These are phyloP conservation scores for Aspergillus neoniger DNA, from an alignment of 2,329 filamentous ascomycete genomes.

Conservation along the genomic window DNA sequence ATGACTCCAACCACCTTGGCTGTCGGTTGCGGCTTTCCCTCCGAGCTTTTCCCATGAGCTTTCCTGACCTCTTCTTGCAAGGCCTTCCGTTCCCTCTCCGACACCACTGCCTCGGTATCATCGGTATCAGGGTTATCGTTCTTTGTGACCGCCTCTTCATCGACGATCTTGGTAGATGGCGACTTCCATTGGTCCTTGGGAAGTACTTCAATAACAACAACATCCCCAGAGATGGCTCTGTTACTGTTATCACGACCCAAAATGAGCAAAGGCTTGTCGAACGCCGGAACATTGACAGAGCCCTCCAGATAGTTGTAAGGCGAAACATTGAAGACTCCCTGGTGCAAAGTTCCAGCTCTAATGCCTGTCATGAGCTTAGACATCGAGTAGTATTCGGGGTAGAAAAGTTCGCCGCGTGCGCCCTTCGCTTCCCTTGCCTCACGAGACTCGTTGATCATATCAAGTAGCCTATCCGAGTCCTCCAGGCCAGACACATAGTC, in stretches of 20 bases:
- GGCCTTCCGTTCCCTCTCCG: constrained; percentile 80
- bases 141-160: constrained; percentile 87
- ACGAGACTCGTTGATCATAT: constrained; percentile 85
- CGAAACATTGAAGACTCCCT: constrained; percentile 93
- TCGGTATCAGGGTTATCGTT: constrained; percentile 92
- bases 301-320: constrained; percentile 98
- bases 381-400: constrained; percentile 83
- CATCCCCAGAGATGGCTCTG: constrained; percentile 84
- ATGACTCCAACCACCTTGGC: constrained; percentile 88
- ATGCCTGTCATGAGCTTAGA: constrained; percentile 94
- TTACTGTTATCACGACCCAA: constrained; percentile 96
- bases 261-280: constrained; percentile 83
- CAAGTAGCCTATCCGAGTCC: constrained; percentile 80
- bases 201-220: constrained; percentile 89
- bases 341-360: constrained; percentile 84
- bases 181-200: constrained; percentile 97
- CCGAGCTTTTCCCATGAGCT: constrained; percentile 73
- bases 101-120: constrained; percentile 72
- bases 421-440: constrained; percentile 66
- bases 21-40: constrained; percentile 83
- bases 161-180: constrained; percentile 91
- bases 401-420: constrained; percentile 71
- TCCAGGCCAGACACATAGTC: constrained; percentile 84
- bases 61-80: constrained; percentile 89
- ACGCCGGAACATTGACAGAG: constrained; percentile 83